Percentiles rank a stretch among this genome's conserved stretches.
Conservation (phyloP, 1,284 basidiomycete genomes). For the Pisolithus thermaeus region DNA sequence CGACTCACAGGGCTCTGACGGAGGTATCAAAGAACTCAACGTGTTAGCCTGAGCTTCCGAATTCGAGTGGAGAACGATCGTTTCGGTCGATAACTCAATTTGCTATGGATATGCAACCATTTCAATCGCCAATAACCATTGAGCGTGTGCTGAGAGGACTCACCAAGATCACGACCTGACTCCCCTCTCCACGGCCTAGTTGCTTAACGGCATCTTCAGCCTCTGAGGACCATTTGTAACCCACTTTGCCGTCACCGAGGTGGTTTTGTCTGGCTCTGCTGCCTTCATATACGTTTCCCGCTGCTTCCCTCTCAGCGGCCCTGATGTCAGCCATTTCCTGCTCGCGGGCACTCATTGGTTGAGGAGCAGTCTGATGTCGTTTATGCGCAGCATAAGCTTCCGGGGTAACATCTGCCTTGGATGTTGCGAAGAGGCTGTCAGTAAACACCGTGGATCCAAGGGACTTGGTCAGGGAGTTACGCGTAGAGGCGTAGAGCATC, state of each 20-base stretch:
- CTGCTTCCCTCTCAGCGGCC: slow-evolving; percentile 59
- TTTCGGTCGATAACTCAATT: slow-evolving; percentile 57
- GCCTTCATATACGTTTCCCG: slow-evolving; percentile 49
- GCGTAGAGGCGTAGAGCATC: slow-evolving; percentile 92
- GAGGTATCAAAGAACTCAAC: slow-evolving; percentile 46
- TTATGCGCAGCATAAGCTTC: slow-evolving; percentile 72
- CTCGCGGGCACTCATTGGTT: slow-evolving; percentile 77
- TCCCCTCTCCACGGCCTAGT: slow-evolving; percentile 45
- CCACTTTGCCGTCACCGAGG: slow-evolving; percentile 47
- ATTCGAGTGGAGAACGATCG: slow-evolving; percentile 40
- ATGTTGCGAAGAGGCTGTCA: slow-evolving; percentile 78
- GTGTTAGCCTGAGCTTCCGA: slow-evolving; percentile 35
- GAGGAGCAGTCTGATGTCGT: slow-evolving; percentile 66
- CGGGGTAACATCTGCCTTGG: slow-evolving; percentile 59
- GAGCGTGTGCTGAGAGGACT: not conserved
- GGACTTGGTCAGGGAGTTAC: slow-evolving; percentile 65
- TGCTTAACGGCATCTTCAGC: slow-evolving; percentile 58
- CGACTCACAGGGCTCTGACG: slow-evolving; percentile 45
- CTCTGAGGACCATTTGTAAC: slow-evolving; percentile 59
- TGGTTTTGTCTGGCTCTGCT: slow-evolving; percentile 50
- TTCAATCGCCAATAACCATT: not conserved
- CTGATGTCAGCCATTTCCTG: slow-evolving; percentile 73
- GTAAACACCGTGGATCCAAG: slow-evolving; percentile 75
- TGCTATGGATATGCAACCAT: slow-evolving; percentile 34
- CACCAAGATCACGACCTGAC: slow-evolving; percentile 61